A percentile compares a stretch with the other conserved stretches of the same genome.
Evolutionary conservation across 2,329 filamentous ascomycete species (phyloP).

Genomic region (Rasamsonia emersonii): DNA sequence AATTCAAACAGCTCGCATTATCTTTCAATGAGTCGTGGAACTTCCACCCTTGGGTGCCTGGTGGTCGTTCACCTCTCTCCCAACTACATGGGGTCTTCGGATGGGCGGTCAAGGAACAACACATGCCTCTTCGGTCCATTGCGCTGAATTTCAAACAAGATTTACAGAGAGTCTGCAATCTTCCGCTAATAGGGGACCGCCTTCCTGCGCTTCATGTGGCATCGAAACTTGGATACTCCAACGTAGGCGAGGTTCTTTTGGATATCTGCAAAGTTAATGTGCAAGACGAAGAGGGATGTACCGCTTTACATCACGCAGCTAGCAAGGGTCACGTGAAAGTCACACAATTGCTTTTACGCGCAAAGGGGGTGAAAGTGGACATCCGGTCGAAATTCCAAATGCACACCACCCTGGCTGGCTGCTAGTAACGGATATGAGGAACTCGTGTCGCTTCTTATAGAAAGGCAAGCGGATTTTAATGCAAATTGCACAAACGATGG

Average conservation of each 20-base stretch:
- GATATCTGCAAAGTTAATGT: constrained; percentile 4
- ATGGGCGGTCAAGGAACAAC: constrained; percentile 14
- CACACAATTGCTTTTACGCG: not conserved
- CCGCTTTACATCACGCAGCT: constrained; percentile 7
- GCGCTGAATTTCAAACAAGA: not conserved
- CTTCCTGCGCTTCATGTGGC: constrained; percentile 15
- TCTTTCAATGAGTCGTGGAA: constrained; percentile 15
- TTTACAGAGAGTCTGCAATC: constrained; percentile 9
- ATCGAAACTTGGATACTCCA: constrained; percentile 9
- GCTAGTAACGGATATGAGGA: constrained; percentile 2
- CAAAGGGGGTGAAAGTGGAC: not conserved
- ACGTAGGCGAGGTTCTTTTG: not conserved
- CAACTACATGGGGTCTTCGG: constrained; percentile 14
- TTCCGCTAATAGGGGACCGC: constrained; percentile 11
- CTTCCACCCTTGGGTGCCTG: constrained; percentile 14
- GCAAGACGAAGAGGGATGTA: constrained; percentile 5
- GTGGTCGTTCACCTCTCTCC: constrained; percentile 11
- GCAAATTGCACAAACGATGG: not conserved
- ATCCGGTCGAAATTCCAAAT: constrained; percentile 1
- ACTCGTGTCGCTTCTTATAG: constrained; percentile 2
- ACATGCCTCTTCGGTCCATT: constrained; percentile 11
- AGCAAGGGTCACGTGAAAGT: constrained; percentile 1
- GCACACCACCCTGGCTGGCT: constrained; percentile 7
- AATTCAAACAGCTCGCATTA: constrained; percentile 10
- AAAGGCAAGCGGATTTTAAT: constrained; percentile 3